Conservation (phyloP, 1,284 basidiomycete genomes). For the Cutaneotrichosporon arboriforme region DNA sequence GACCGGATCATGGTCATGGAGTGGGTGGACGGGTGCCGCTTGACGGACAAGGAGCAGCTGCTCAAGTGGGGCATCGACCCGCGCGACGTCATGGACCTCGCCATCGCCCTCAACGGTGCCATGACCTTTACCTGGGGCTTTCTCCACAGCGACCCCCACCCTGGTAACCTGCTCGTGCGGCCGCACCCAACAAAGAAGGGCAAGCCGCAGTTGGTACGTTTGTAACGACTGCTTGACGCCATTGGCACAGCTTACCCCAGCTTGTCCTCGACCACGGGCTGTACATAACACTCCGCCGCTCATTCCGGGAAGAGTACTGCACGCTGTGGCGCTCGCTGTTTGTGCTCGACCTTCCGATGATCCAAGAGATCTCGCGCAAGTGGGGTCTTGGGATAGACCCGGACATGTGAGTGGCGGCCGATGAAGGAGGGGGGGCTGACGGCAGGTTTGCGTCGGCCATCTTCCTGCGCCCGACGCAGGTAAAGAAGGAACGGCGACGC, state of each 20-base stretch:
- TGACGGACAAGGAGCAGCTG: constrained; percentile 60
- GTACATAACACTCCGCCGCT: constrained; percentile 63
- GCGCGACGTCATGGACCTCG: constrained; percentile 51
- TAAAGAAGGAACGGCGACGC: constrained; percentile 30
- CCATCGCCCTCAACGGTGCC: constrained; percentile 64
- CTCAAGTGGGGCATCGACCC: constrained; percentile 48
- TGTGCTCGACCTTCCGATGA: constrained; percentile 59
- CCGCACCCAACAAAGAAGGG: constrained; percentile 59
- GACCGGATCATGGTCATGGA: constrained; percentile 77
- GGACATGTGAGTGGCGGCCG: constrained; percentile 58
- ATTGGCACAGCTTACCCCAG: constrained; percentile 21
- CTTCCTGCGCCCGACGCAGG: constrained; percentile 43
- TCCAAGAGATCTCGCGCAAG: constrained; percentile 58
- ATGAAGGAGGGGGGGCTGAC: not conserved
- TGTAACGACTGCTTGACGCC: not conserved
- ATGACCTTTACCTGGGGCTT: constrained; percentile 86
- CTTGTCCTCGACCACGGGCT: constrained; percentile 78
- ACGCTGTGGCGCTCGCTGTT: constrained; percentile 73
- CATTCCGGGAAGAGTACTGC: constrained; percentile 68
- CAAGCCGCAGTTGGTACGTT: constrained; percentile 65
- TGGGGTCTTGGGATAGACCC: constrained; percentile 74
- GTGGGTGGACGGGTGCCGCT: constrained; percentile 62
- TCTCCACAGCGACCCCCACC: constrained; percentile 62
- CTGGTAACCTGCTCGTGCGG: constrained; percentile 76
- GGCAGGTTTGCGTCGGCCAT: constrained; percentile 47